Conservation (phyloP, 2,329 filamentous ascomycete genomes). For the Arthrobotrys megalospora region DNA sequence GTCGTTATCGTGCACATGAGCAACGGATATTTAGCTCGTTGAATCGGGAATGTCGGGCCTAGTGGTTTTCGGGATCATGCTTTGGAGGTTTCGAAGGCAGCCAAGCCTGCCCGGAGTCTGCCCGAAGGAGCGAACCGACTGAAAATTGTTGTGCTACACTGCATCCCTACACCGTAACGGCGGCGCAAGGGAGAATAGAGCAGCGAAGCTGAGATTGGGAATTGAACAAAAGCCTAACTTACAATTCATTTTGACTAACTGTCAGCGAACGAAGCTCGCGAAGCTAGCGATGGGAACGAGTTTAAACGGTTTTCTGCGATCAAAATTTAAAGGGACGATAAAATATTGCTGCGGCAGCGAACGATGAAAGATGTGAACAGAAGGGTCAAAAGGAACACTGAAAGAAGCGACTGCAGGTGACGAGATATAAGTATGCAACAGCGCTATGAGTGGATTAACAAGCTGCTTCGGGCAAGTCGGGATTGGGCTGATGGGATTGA, state of each 20-base stretch:
- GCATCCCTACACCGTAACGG: conserved; percentile 22
- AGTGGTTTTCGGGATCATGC: conserved; percentile 26
- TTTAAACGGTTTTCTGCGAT: conserved; percentile 1
- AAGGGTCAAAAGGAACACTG: conserved; percentile 7
- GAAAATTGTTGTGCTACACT: conserved; percentile 25
- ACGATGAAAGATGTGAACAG: background rate
- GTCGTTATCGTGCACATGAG: conserved; percentile 40
- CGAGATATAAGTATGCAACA: conserved; percentile 15
- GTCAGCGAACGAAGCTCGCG: conserved; percentile 5
- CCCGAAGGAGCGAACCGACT: conserved; percentile 35
- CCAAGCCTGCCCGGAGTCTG: conserved; percentile 27
- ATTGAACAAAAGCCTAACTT: conserved; percentile 24
- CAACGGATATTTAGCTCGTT: conserved; percentile 36
- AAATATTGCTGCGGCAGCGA: background rate
- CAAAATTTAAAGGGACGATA: background rate
- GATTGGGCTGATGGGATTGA: conserved; percentile 27
- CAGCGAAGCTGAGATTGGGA: conserved; percentile 6
- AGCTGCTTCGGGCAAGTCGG: conserved; percentile 40
- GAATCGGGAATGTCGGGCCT: conserved; percentile 49
- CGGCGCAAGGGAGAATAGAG: conserved; percentile 10
- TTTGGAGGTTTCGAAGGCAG: conserved; percentile 19
- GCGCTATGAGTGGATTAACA: conserved; percentile 25
- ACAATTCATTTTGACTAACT: conserved; percentile 44
- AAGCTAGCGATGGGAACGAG: conserved; percentile 3
- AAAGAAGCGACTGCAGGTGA: conserved; percentile 20